Base-by-base conservation (phyloP, 2,329 filamentous ascomycete genomes). In the Pyricularia grisea region DNA sequence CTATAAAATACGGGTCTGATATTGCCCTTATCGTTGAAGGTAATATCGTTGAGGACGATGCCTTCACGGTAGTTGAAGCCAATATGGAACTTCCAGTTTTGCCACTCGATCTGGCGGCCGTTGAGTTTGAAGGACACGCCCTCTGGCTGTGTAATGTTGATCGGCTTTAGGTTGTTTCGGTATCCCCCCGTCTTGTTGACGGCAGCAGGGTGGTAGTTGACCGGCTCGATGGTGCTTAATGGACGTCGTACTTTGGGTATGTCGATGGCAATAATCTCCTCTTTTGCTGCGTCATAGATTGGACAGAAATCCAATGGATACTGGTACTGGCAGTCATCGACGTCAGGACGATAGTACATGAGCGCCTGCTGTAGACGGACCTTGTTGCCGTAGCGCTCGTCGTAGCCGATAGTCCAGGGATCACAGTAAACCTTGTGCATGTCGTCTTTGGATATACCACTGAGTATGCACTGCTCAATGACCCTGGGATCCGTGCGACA, bases 391-490 rank as follows among this genome's bases (percentile, higher is more conserved):
- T 93, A 95, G 64, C 94, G 90, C 81, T 96, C 92, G 74, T 97
- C 94, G 76, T 93, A 97, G 66, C 94, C 94, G 78, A 97, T 97
- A 0, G 94, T 97, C 94, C 94, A 97, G 12, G 92, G 93, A 77
- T 97, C 94, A 79, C 93, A 97, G 82, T 96, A 97, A 66, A 97
- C 92, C 80, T 97, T 97, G 83, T 95, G 83, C 94, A 97, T 97
- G 71, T 97, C 92, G 73, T 91, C 85, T 69, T 84, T 85, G 14
- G 92, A 87, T 70, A 97, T 92, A 1, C 94, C 94, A 70, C 93
- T 86, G 70, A 97, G 86, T 7, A 86, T 87, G 75, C 94, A 97
- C 78, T 97, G 93, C 79, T 97, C 92, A 73, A 97, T 95, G 70
- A 97, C 93, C 74, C 90, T 91, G 17, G 92, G 87, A 76, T 97